phyloP scores from a whole-genome alignment of 2,329 filamentous ascomycete genomes.

The Penicillium sp. region DNA sequence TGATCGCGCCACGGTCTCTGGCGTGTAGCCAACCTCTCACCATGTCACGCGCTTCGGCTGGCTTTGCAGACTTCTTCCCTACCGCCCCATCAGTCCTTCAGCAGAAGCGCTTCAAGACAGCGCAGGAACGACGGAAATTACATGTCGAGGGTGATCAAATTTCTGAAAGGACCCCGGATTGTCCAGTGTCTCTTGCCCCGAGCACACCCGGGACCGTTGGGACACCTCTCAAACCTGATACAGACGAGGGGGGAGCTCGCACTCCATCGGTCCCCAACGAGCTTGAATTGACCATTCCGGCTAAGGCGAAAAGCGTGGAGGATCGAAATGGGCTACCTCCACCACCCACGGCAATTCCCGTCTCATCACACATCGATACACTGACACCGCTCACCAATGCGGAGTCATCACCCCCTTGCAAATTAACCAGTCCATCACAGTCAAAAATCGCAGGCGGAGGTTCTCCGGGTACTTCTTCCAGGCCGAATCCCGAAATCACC shows the following conservation, averaged over 20 bases:
- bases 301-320: slow-evolving; percentile 65
- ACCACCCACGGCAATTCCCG: slow-evolving; percentile 55
- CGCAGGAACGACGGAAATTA: slow-evolving; percentile 59
- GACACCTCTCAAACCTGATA: slow-evolving; percentile 13
- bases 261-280: slow-evolving; percentile 52
- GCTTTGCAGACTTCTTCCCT: slow-evolving; percentile 84
- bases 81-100: slow-evolving; percentile 66
- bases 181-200: slow-evolving; percentile 5
- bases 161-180: slow-evolving; percentile 7
- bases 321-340: slow-evolving; percentile 59
- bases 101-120: slow-evolving; percentile 48
- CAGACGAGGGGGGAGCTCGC: slow-evolving; percentile 15
- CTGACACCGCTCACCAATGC: slow-evolving; percentile 65
- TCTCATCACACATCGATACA: slow-evolving; percentile 52
- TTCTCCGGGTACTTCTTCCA: slow-evolving; percentile 26
- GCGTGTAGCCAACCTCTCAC: slow-evolving; percentile 50
- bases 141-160: slow-evolving; percentile 23
- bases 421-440: slow-evolving; percentile 54
- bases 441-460: slow-evolving; percentile 39
- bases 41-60: slow-evolving; percentile 78
- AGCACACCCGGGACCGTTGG: slow-evolving; percentile 14
- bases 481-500: slow-evolving; percentile 27
- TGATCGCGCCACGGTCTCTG: slow-evolving; percentile 34
- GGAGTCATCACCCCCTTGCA: slow-evolving; percentile 62
- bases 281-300: slow-evolving; percentile 69